Evolutionary conservation across 345 rosid species (phyloP), one percentile per base, ranked within the genome.

Genomic region (Geranium rotundifolium): DNA sequence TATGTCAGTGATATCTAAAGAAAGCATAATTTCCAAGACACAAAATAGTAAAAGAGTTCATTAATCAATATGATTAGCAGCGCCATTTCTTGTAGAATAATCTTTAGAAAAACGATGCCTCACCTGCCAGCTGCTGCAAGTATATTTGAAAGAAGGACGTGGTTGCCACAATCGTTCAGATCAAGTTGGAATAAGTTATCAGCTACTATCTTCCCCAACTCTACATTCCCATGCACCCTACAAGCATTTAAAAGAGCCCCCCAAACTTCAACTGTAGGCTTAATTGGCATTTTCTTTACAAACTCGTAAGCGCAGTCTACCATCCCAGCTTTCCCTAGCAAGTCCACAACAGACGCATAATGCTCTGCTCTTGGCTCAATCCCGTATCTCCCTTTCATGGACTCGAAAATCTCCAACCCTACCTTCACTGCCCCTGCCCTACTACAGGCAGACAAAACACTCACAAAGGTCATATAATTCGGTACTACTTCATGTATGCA

Each of bases 231-330:
- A 68, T 87, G 72, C 63, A 89, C 85, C 81, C 84, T 76, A 65
- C 95, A 84, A 59, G 92, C 96, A 74, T 82, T 87, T 57, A 89
- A 84, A 71, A 91, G 95, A 60, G 96, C 87, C 1, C 98, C 95
- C 96, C 98, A 91, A 57, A 87, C 74, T 16, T 91, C 76, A 57
- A 85, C 76, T 10, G 92, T 84, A 4, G 92, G 96, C 60, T 9
- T 65, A 52, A 89, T 72, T 17, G 92, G 88, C 86, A 91, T 81
- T 72, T 77, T 71, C 69, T 67, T 74, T 27, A 89, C 72, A 30
- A 89, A 68, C 41, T 85, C 79, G 30, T 82, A 84, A 54, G 95
- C 92, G 56, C 20, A 62, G 58, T 85, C 89, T 29, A 89, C 87
- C 88, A 82, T 73, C 52, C 96, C 98, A 19, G 95, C 87, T 61